phyloP scores from a whole-genome alignment of 495 filamentous ascomycete genomes.

The Hyaloscypha variabilis region DNA sequence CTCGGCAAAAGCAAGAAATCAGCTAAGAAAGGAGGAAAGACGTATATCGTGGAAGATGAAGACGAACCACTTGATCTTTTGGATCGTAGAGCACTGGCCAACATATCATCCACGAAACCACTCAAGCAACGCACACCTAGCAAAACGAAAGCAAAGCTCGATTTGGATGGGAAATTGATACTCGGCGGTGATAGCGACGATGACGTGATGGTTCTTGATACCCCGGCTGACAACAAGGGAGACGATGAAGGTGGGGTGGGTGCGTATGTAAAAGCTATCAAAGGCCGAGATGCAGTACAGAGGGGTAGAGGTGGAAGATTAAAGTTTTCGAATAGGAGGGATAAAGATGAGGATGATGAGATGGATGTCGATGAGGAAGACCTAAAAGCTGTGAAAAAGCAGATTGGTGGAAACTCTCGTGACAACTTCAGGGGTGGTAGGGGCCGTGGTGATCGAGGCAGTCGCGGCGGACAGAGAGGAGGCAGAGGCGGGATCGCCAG shows the following conservation, averaged over 20 bases:
- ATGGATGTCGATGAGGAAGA: constrained; percentile 75
- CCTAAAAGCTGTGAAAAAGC: constrained; percentile 49
- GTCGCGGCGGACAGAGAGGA: constrained; percentile 15
- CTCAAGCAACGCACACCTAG: constrained; percentile 56
- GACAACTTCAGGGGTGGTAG: constrained; percentile 33
- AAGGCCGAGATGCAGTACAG: constrained; percentile 77
- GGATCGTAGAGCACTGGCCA: constrained; percentile 82
- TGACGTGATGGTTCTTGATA: constrained; percentile 66
- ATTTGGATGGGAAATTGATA: constrained; percentile 87
- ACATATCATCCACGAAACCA: constrained; percentile 91
- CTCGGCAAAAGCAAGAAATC: constrained; percentile 52
- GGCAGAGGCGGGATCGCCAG: constrained; percentile 45
- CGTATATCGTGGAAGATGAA: constrained; percentile 90
- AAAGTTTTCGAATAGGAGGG: constrained; percentile 78
- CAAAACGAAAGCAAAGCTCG: constrained; percentile 68
- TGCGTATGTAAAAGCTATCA: constrained; percentile 90
- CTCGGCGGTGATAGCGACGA: constrained; percentile 58
- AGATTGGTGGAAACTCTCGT: constrained; percentile 32
- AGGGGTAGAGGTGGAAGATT: constrained; percentile 83
- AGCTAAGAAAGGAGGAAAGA: constrained; percentile 57
- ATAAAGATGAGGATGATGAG: constrained; percentile 58
- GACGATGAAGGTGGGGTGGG: constrained; percentile 69
- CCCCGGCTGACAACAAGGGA: constrained; percentile 39
- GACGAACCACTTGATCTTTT: constrained; percentile 94
- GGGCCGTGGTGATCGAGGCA: constrained; percentile 39